phyloP scores from a whole-genome alignment of 805 yeast species.

The Kuraishia molischiana region DNA sequence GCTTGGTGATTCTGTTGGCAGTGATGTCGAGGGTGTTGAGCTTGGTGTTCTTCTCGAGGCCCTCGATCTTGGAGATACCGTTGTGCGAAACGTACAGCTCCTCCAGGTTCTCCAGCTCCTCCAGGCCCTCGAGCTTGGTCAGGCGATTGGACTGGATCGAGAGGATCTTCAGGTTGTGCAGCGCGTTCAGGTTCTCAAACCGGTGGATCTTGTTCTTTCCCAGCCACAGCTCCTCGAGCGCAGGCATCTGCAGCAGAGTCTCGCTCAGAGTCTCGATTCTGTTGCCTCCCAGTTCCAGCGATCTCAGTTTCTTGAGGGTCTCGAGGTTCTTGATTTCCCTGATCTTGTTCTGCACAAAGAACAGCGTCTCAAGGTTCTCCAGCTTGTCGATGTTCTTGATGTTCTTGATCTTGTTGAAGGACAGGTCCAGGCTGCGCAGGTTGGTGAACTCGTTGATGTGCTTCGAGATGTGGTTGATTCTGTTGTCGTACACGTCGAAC shows the following conservation, averaged over 20 bases:
- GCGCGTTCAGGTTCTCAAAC: constrained; percentile 50
- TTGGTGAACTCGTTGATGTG: constrained; percentile 50
- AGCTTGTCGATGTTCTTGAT: constrained; percentile 69
- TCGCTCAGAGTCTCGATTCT: constrained; percentile 47
- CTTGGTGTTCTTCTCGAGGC: constrained; percentile 59
- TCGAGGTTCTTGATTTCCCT: constrained; percentile 59
- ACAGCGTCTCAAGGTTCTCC: constrained; percentile 54
- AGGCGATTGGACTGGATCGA: constrained; percentile 86
- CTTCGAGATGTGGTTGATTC: constrained; percentile 77
- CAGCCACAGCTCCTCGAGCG: constrained; percentile 75
- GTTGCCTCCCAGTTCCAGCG: constrained; percentile 90
- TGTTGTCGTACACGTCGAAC: constrained; percentile 84
- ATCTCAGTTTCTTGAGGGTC: constrained; percentile 43
- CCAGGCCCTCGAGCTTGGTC: constrained; percentile 73
- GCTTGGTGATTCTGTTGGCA: constrained; percentile 51
- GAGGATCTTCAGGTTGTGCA: constrained; percentile 58
- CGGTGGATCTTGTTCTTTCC: constrained; percentile 75
- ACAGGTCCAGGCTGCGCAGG: constrained; percentile 61
- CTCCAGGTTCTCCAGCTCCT: constrained; percentile 58
- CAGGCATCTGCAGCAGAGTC: constrained; percentile 42
- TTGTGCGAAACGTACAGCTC: constrained; percentile 87
- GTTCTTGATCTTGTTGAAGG: constrained; percentile 82
- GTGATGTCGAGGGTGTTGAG: constrained; percentile 75
- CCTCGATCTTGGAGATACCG: constrained; percentile 65
- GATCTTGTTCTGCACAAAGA: constrained; percentile 84